These are phyloP conservation scores for Pythium myriotylum DNA, from an alignment of 352 stramenopile genomes.

Conservation along the genomic window DNA sequence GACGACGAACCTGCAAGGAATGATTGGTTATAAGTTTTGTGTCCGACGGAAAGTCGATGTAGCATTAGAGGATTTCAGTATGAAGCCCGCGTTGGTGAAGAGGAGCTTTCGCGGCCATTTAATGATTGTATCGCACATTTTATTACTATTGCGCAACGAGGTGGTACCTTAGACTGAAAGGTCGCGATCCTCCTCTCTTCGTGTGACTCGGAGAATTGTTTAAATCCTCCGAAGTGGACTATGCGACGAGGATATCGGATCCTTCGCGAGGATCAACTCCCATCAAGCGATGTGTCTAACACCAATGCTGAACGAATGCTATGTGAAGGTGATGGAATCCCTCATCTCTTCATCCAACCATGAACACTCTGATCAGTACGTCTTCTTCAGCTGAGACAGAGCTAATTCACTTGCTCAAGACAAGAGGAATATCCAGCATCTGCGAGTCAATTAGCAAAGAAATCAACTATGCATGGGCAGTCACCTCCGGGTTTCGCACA, in stretches of 20 bases:
- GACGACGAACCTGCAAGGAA: conserved; percentile 72
- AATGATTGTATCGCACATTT: conserved; percentile 13
- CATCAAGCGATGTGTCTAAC: not conserved
- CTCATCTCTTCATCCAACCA: too few species aligned
- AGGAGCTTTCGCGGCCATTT: conserved; percentile 14
- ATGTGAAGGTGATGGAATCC: conserved; percentile 26
- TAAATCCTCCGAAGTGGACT: not conserved
- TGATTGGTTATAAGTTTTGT: conserved; percentile 73
- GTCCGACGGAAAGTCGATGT: conserved; percentile 24
- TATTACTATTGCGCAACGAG: not conserved
- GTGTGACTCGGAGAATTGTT: too few species aligned
- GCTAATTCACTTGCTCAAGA: conserved; percentile 62
- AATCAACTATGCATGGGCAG: conserved; percentile 79
- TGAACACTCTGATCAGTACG: not conserved
- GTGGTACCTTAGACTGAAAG: not conserved
- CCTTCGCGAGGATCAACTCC: conserved; percentile 6
- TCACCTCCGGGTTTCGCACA: conserved; percentile 69
- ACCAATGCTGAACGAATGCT: conserved; percentile 12
- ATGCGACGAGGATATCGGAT: conserved; percentile 22
- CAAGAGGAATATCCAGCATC: conserved; percentile 60
- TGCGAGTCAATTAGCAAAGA: conserved; percentile 73
- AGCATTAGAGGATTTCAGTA: conserved; percentile 30
- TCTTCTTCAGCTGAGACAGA: conserved; percentile 56
- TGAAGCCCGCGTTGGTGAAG: conserved; percentile 28
- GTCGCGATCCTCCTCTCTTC: too few species aligned